Base-by-base conservation (phyloP, 139 green algal genomes). In the Spirogloea muscicola region DNA sequence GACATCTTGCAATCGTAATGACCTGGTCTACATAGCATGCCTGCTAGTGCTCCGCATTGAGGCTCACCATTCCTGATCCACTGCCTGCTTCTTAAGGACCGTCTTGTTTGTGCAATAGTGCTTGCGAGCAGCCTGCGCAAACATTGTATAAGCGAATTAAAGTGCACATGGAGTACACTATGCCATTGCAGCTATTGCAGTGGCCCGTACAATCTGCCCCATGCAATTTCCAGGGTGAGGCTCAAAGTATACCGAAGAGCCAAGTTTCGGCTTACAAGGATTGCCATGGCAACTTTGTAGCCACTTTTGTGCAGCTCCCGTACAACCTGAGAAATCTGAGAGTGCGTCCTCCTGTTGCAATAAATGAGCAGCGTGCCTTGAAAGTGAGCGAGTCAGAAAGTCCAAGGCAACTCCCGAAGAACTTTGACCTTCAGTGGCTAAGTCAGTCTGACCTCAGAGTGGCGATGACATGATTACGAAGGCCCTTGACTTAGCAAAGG, bases 311-410 rank as follows among this genome's bases (percentile, higher is more conserved):
- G 94, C 37, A 98, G 83, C 87, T 98, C 93, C 5, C 82, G 69
- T 3, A 97, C 86, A 2, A 97, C 91, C 87, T 97, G 93, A 1
- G 86, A 85, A n/a, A 97, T 93, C 86, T 97, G 93, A 27, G 85
- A 91, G 75, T 97, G 93, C 10, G 93, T 97, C 21, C 93, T 78
- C 0, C 92, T 93, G 41, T 87, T 87, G 52, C 94, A 96, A 68
- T 87, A 13, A 39, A 33, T 29, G 55, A 10, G 25, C 7, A 64
- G 40, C 31, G n/a, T 18, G 55, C 16, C 9, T 9, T 7, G 29
- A 33, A 33, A 64, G 29, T 21, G 6, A 44, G 25, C 9, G 18
- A 55, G 21, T 55, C 21, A 21, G 21, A 55, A 21, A 55, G 21
- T 55, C 46, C 21, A 55, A 21, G 21, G 46, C 46, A 55, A 55